Evolutionary conservation across 176 grass and related monocot genomes (phyloP), one percentile per base, ranked within the genome.

Genomic region (Oryza rufipogon): DNA sequence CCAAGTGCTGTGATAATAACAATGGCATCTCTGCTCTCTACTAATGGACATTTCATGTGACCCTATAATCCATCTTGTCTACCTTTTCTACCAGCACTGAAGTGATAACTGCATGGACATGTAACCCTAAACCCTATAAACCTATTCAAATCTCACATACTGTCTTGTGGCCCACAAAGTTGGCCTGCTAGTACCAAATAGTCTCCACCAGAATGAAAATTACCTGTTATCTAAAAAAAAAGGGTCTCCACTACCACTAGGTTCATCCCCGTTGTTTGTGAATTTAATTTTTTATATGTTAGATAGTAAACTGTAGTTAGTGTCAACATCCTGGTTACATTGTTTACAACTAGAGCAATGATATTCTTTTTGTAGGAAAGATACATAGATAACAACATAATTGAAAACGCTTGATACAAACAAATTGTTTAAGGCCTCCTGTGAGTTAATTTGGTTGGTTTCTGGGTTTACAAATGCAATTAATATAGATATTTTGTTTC

Each of bases 401-500:
- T 28, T 45, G 64, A 32, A 42, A 42, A 14, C 17, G 11, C 23
- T 63, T 77, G 15, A 28, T 60, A 44, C 15, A 32, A 45, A 20
- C 11, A 85, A 30, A 54, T 12, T 69, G 3, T 77, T 70, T 58
- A 30, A 73, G 0, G 2, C 23, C 60, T 73, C n/a, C 64, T 56
- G 45, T 70, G 2, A 70, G 74, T 85, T 28, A 20, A 67, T 34
- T 77, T 86, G 2, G 6, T 73, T 71, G 45, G 12, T 82, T 38
- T 78, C 39, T 39, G 14, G 68, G 22, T 71, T 28, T 64, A 25
- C 1, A 20, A 46, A 71, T 88, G 36, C 56, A 58, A 51, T 63
- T 89, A 41, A 63, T 83, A 22, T 56, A 4, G 7, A 49, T 86
- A 19, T 86, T 86, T 79, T 80, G 11, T 47, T 70, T 84, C 54